Conservation (phyloP, 768 basidiomycete genomes). For the Suillus alpinus region DNA sequence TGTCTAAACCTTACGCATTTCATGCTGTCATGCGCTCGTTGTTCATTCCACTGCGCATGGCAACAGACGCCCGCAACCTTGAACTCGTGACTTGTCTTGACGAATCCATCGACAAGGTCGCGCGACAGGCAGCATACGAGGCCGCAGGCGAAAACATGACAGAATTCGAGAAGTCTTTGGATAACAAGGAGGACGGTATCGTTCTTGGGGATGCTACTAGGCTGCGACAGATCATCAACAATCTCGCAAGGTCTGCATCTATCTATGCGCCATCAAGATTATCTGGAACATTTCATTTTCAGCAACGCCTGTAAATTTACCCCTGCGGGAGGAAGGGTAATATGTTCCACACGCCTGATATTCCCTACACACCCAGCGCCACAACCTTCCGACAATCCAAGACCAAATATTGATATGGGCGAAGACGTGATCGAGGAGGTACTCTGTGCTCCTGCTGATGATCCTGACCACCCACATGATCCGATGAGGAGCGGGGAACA, state of each 20-base stretch:
- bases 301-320: constrained; percentile 85
- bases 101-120: constrained; percentile 61
- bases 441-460: constrained; percentile 31
- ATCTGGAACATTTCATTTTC: not conserved
- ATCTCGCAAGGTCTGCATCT: constrained; percentile 62
- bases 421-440: constrained; percentile 23
- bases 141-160: constrained; percentile 49
- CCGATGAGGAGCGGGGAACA: not conserved
- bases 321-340: constrained; percentile 62
- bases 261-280: not conserved
- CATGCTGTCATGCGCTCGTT: constrained; percentile 76
- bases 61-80: constrained; percentile 64
- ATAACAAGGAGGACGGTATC: constrained; percentile 50
- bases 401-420: constrained; percentile 6
- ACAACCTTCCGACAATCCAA: constrained; percentile 8
- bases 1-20: constrained; percentile 65
- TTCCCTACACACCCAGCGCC: constrained; percentile 23
- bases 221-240: constrained; percentile 77
- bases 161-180: not conserved
- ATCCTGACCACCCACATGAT: constrained; percentile 18
- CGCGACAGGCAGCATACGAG: constrained; percentile 56
- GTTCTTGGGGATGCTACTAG: constrained; percentile 86
- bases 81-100: constrained; percentile 71
- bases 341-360: constrained; percentile 64
- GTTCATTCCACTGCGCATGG: constrained; percentile 64